Conservation (phyloP, 495 filamentous ascomycete species). For the Daldinia grandis region DNA sequence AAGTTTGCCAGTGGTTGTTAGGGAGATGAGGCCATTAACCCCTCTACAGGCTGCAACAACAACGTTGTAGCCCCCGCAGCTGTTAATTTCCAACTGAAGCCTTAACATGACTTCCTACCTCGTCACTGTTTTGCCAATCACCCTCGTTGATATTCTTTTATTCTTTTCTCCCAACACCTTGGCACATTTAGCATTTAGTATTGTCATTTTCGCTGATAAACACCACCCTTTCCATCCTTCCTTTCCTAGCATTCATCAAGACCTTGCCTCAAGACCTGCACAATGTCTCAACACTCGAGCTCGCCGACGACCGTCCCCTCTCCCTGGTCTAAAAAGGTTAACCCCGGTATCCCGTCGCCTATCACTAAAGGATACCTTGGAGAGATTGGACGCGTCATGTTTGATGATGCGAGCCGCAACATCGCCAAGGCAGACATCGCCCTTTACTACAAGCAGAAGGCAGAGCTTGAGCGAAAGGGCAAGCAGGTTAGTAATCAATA, state of each 20-base stretch:
- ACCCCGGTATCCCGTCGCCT: background rate
- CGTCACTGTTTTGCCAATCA: background rate
- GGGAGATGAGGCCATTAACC: background rate
- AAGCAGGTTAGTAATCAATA: background rate
- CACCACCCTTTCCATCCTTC: background rate
- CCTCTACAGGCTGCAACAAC: background rate
- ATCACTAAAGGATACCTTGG: background rate
- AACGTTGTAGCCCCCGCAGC: background rate
- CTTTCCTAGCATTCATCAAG: background rate
- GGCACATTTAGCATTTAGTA: background rate
- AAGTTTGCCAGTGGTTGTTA: background rate
- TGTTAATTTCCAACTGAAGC: background rate
- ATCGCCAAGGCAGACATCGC: background rate
- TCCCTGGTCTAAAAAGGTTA: background rate
- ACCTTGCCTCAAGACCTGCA: background rate
- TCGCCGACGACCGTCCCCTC: background rate
- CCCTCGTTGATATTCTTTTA: background rate
- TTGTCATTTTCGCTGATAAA: background rate
- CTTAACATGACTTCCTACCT: background rate
- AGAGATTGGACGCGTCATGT: background rate
- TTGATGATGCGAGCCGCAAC: background rate
- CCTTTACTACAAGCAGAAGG: conserved; percentile 8
- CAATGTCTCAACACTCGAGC: background rate
- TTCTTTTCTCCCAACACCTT: background rate
- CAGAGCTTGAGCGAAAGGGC: background rate